Evolutionary conservation across 768 basidiomycete genomes (phyloP).

Genomic region (Lactifluus rugatus): DNA sequence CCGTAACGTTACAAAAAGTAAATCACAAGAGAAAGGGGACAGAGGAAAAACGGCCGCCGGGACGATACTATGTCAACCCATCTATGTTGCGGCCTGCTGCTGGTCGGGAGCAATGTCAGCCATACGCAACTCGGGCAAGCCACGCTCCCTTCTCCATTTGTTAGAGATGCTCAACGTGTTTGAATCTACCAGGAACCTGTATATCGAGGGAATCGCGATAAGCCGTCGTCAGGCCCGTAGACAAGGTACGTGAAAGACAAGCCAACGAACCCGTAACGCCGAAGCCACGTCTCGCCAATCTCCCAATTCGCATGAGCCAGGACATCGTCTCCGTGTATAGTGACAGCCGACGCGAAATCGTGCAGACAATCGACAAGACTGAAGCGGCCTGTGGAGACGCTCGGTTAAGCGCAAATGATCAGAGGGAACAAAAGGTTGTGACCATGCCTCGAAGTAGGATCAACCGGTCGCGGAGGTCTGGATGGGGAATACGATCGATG

Average conservation of each 20-base stretch:
- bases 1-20: background rate
- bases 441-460: conserved; percentile 69
- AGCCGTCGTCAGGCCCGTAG: background rate
- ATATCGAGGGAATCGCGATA: background rate
- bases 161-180: conserved; percentile 64
- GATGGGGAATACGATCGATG: conserved; percentile 85
- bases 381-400: conserved; percentile 48
- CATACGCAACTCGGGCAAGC: conserved; percentile 59
- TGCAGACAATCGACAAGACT: conserved; percentile 72
- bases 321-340: conserved; percentile 84
- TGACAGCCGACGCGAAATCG: conserved; percentile 58
- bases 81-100: conserved; percentile 11
- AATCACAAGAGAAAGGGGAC: background rate
- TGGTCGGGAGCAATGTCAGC: conserved; percentile 36
- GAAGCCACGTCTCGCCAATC: conserved; percentile 71
- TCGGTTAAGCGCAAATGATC: background rate
- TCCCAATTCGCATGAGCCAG: conserved; percentile 90
- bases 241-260: background rate
- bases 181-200: conserved; percentile 71
- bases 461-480: conserved; percentile 83
- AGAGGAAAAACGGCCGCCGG: background rate
- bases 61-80: background rate
- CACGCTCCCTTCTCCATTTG: conserved; percentile 81
- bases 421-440: background rate
- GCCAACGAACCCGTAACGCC: conserved; percentile 61